These are phyloP conservation scores for Meira miltonrushii DNA, from an alignment of 1,284 basidiomycete genomes.

Conservation along the genomic window DNA sequence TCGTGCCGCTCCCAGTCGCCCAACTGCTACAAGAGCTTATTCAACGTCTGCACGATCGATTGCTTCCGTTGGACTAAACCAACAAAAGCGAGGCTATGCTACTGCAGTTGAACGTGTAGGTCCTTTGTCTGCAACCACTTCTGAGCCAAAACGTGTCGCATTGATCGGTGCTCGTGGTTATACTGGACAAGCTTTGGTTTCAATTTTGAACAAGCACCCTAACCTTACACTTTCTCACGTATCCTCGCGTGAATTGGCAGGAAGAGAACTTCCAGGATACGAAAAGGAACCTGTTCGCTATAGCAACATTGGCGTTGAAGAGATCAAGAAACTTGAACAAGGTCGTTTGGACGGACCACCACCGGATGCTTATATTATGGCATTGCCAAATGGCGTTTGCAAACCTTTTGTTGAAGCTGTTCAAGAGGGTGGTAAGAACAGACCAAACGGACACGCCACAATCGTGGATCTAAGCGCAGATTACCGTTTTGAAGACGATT, in stretches of 20 bases:
- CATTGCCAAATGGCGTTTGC: conserved; percentile 91
- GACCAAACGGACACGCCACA: conserved; percentile 61
- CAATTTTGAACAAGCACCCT: conserved; percentile 77
- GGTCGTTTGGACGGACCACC: conserved; percentile 44
- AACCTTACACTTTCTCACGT: conserved; percentile 84
- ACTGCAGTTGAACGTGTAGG: conserved; percentile 56
- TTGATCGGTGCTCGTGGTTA: conserved; percentile 92
- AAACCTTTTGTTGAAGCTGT: conserved; percentile 97
- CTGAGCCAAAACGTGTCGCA: conserved; percentile 77
- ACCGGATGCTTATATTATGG: conserved; percentile 65
- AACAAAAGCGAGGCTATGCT: conserved; percentile 48
- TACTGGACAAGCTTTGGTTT: conserved; percentile 87
- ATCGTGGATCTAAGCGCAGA: conserved; percentile 91
- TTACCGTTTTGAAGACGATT: conserved; percentile 85
- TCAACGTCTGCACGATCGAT: conserved; percentile 52
- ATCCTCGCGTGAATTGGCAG: conserved; percentile 89
- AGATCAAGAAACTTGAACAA: conserved; percentile 47
- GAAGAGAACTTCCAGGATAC: conserved; percentile 74
- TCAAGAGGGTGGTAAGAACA: conserved; percentile 63
- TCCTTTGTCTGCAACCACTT: conserved; percentile 57
- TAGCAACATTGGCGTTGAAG: conserved; percentile 47
- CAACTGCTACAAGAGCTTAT: conserved; percentile 47
- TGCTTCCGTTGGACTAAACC: conserved; percentile 22
- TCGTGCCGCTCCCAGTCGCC: conserved; percentile 64
- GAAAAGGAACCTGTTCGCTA: conserved; percentile 66